Evolutionary conservation across 2,329 filamentous ascomycete genomes (phyloP).

Genomic region (Cladophialophora psammophila): DNA sequence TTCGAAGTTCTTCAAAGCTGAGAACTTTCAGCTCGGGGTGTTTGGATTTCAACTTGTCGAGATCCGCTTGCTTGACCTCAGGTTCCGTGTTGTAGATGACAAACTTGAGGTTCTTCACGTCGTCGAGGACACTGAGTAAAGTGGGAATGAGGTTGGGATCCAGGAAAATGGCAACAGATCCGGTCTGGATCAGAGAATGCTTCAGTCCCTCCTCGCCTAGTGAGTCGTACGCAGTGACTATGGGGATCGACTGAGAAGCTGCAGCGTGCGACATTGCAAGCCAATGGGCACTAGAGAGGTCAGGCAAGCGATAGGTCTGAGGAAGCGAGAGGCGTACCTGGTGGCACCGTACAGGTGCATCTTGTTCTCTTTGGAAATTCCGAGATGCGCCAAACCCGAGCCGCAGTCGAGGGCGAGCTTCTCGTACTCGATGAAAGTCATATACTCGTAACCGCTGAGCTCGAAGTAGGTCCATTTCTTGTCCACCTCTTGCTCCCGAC

Average conservation of each 20-base stretch:
- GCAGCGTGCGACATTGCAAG: slow-evolving; percentile 80
- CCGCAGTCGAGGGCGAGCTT: slow-evolving; percentile 73
- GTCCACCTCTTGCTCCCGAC: slow-evolving; percentile 78
- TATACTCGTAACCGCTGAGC: slow-evolving; percentile 76
- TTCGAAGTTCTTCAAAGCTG: slow-evolving; percentile 60
- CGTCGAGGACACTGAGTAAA: slow-evolving; percentile 60
- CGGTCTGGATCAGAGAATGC: slow-evolving; percentile 46
- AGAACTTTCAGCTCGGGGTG: slow-evolving; percentile 59
- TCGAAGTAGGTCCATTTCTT: slow-evolving; percentile 94
- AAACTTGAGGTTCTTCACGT: slow-evolving; percentile 59
- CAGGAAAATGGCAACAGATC: slow-evolving; percentile 46
- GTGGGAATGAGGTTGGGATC: slow-evolving; percentile 53
- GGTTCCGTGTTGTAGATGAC: slow-evolving; percentile 63
- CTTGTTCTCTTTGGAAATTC: slow-evolving; percentile 70
- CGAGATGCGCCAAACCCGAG: slow-evolving; percentile 75
- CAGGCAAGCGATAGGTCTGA: slow-evolving; percentile 20
- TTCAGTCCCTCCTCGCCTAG: slow-evolving; percentile 47
- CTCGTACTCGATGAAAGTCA: slow-evolving; percentile 82
- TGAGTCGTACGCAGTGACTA: slow-evolving; percentile 71
- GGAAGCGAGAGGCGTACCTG: slow-evolving; percentile 59
- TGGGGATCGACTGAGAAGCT: slow-evolving; percentile 83
- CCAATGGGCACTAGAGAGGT: slow-evolving; percentile 73
- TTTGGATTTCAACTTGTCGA: slow-evolving; percentile 59
- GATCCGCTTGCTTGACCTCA: slow-evolving; percentile 56
- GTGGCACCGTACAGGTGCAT: slow-evolving; percentile 87